Evolutionary conservation across 2,329 filamentous ascomycete species (phyloP), one percentile per base, ranked within the genome.

Genomic region (Periglandula ipomoeae): DNA sequence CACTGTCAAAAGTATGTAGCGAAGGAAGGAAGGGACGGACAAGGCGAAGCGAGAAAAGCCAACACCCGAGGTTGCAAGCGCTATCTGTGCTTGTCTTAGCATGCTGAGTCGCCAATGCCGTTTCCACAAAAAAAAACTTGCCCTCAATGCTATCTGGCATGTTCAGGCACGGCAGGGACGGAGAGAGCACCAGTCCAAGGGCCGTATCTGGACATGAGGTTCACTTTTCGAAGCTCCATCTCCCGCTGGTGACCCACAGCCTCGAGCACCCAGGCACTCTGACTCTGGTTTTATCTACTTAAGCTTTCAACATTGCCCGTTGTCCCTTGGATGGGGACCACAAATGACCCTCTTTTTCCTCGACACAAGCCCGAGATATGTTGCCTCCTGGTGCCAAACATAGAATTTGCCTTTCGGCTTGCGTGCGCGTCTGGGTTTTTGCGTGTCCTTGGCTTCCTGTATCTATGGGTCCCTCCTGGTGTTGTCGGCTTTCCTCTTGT

Each of bases 281-380:
- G 15, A 13, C 20, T 47, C 44, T n/a, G 44, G 24, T 40, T 42
- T 42, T 27, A 27, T 42, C 39, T 38, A 38, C 15, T 20, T 20
- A 38, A n/a, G n/a, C 35, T 20, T 41, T 22, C 20, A 22, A 23
- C 39, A 42, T 42, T 26, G 24, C 4, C 17, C 39, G 24, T 22
- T 27, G 4, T 42, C 46, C 23, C 26, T 38, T 44, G 10, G 22
- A 13, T 30, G 30, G 44, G 46, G 46, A 45, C 50, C 50, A 49
- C 50, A 51, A 32, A 24, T 45, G 50, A 48, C 50, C 50, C 50
- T 46, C 50, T 48, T 50, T n/a, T 51, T 51, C 20, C 23, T 41
- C 34, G 17, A 20, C 38, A 23, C 37, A 45, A 30, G 43, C 26
- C 26, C 19, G 34, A 34, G 23, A 40, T 27, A 15, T 43, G 34